Percentiles rank a stretch among this genome's conserved stretches.
Conservation (phyloP, 2,329 filamentous ascomycete species). For the Colletotrichum caudatum region DNA sequence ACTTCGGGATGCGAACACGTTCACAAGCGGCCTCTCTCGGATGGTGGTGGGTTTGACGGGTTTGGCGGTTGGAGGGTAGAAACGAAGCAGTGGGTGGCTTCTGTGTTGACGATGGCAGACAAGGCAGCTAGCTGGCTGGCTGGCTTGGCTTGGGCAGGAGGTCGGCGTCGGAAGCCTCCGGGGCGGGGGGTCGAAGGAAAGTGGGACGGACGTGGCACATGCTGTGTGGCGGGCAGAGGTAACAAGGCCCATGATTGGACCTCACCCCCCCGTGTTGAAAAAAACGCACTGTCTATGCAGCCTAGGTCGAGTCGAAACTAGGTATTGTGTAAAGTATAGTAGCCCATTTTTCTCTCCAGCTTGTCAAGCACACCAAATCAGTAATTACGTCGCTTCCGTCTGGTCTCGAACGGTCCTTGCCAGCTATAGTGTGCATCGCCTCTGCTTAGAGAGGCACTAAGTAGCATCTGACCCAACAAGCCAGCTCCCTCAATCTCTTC, state of each 20-base stretch:
- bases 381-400: conserved; percentile 5
- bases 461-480: neutral
- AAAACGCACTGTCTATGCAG: neutral
- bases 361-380: conserved; percentile 9
- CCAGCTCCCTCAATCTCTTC: neutral
- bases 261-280: too few species aligned
- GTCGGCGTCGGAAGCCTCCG: conserved; percentile 14
- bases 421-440: neutral
- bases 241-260: conserved; percentile 26
- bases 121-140: conserved; percentile 13
- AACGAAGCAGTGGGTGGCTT: conserved; percentile 5
- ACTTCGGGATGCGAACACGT: conserved; percentile 1
- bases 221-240: conserved; percentile 23
- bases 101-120: conserved; percentile 27
- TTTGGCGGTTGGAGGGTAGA: conserved; percentile 1
- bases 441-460: neutral
- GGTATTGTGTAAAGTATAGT: neutral
- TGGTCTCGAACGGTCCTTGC: conserved; percentile 3
- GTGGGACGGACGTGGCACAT: conserved; percentile 36
- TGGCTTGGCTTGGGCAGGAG: conserved; percentile 7
- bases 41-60: conserved; percentile 6
- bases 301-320: neutral
- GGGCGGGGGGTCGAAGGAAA: neutral
- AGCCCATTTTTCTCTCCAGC: conserved; percentile 5
- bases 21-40: conserved; percentile 31